These are phyloP conservation scores for Clarireedia paspali DNA, from an alignment of 2,329 filamentous ascomycete species.

Conservation along the genomic window DNA sequence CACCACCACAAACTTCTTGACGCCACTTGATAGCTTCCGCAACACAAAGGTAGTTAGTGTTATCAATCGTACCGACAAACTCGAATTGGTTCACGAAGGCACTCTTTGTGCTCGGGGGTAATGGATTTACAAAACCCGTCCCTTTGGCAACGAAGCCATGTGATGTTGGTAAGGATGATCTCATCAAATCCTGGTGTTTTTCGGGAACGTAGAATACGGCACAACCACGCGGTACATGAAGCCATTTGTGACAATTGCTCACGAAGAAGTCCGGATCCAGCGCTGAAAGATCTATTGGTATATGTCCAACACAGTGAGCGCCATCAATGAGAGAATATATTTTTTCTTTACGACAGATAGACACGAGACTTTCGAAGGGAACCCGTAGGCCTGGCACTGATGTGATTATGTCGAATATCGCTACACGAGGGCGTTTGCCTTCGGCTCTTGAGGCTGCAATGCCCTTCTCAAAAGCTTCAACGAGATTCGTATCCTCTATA, in stretches of 20 bases:
- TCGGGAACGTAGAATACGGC: conserved; percentile 73
- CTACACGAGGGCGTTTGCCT: conserved; percentile 58
- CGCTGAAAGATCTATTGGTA: conserved; percentile 57
- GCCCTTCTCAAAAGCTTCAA: conserved; percentile 50
- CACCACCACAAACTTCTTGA: conserved; percentile 60
- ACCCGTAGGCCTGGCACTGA: conserved; percentile 72
- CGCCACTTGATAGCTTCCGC: conserved; percentile 67
- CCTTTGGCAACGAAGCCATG: conserved; percentile 59
- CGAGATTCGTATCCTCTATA: conserved; percentile 58
- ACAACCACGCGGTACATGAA: conserved; percentile 70
- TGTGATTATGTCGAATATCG: conserved; percentile 73
- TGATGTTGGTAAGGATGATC: conserved; percentile 69
- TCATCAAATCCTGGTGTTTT: conserved; percentile 68
- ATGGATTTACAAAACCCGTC: conserved; percentile 26
- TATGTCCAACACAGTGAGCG: conserved; percentile 77
- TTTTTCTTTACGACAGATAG: conserved; percentile 56
- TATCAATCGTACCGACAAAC: conserved; percentile 70
- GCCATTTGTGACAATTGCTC: conserved; percentile 87
- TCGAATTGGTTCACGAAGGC: conserved; percentile 65
- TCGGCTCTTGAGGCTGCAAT: conserved; percentile 44
- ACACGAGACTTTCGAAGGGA: conserved; percentile 64
- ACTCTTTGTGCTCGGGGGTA: conserved; percentile 36
- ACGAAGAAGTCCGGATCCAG: conserved; percentile 81
- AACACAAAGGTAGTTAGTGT: conserved; percentile 62
- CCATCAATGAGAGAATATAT: conserved; percentile 68